phyloP scores from a whole-genome alignment of 305 asterid genomes.

The Rubia balearica region DNA sequence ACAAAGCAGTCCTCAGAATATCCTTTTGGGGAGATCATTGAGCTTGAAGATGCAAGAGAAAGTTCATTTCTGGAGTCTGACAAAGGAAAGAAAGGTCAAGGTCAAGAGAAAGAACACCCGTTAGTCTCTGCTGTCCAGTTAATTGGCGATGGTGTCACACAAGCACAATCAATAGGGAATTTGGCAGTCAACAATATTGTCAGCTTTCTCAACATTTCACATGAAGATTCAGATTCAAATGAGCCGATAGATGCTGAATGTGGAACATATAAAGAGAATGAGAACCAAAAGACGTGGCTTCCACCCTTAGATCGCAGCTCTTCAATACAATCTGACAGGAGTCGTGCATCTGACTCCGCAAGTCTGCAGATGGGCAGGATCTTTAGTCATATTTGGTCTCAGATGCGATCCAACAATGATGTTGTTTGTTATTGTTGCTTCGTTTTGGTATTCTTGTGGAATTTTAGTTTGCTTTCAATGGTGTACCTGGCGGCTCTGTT shows the following conservation, averaged over 20 bases:
- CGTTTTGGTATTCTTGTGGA: conserved; percentile 87
- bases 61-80: conserved; percentile 31
- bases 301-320: conserved; percentile 38
- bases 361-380: conserved; percentile 77
- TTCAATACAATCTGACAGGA: conserved; percentile 71
- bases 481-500: conserved; percentile 85
- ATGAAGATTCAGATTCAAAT: conserved; percentile 65
- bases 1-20: conserved; percentile 40
- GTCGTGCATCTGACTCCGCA: conserved; percentile 59
- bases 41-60: conserved; percentile 54
- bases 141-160: conserved; percentile 89
- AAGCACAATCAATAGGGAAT: conserved; percentile 92
- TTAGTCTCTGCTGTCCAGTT: conserved; percentile 89
- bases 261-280: conserved; percentile 26
- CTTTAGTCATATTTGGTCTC: conserved; percentile 73
- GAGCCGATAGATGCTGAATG: conserved; percentile 51
- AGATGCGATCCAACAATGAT: conserved; percentile 83
- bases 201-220: conserved; percentile 70
- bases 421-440: conserved; percentile 93
- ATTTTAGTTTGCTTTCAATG: conserved; percentile 92
- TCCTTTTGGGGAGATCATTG: conserved; percentile 62
- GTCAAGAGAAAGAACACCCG: conserved; percentile 58
- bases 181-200: conserved; percentile 88
- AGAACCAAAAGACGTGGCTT: conserved; percentile 24
- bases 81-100: conserved; percentile 42